These are phyloP conservation scores for Lyophyllum decastes DNA, from an alignment of 768 basidiomycete genomes.

Conservation along the genomic window DNA sequence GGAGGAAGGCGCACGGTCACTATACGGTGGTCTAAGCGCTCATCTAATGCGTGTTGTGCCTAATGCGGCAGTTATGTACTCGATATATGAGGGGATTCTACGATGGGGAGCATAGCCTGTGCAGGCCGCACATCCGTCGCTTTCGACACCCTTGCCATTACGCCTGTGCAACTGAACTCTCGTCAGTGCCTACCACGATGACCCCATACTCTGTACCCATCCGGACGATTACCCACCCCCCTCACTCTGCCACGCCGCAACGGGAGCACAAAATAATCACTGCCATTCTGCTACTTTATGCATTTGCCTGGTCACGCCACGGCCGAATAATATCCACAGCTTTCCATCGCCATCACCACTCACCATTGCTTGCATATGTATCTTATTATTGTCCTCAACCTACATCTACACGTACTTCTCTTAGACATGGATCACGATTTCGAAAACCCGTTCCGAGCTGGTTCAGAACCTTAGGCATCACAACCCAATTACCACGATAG, in stretches of 20 bases:
- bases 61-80: slow-evolving; percentile 96
- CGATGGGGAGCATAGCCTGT: slow-evolving; percentile 45
- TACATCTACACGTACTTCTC: background rate
- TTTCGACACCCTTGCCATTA: background rate
- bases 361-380: slow-evolving; percentile 1
- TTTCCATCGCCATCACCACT: background rate
- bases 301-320: slow-evolving; percentile 2
- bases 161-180: background rate
- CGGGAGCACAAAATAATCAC: slow-evolving; percentile 5
- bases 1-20: slow-evolving; percentile 84
- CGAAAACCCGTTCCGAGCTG: background rate
- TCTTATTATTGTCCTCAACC: background rate
- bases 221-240: background rate
- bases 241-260: slow-evolving; percentile 1
- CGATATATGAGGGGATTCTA: slow-evolving; percentile 86
- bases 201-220: slow-evolving; percentile 2
- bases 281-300: slow-evolving; percentile 3
- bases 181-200: background rate
- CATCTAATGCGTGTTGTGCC: slow-evolving; percentile 97
- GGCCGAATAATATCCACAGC: slow-evolving; percentile 4
- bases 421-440: background rate
- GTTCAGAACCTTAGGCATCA: no score
- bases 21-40: slow-evolving; percentile 92
- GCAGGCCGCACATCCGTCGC: background rate
- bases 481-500: no score